Evolutionary conservation across 1,139 yeast genomes (phyloP).

Genomic region (Tardiomyces depauwii): DNA sequence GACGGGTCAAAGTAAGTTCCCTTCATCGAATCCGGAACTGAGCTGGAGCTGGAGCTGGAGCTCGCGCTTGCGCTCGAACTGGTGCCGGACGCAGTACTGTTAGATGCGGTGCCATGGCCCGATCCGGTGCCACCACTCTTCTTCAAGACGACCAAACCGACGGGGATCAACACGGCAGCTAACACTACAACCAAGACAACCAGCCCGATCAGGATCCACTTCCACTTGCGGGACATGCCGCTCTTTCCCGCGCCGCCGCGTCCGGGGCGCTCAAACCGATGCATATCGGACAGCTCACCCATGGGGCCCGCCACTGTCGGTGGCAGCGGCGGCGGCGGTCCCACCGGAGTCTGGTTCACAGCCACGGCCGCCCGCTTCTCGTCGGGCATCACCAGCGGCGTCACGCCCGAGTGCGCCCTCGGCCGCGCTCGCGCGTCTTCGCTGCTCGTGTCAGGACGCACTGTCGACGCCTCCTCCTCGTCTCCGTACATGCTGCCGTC

Average conservation of each 20-base stretch:
- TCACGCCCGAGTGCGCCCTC: neutral
- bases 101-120: neutral
- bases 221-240: neutral
- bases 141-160: constrained; percentile 20
- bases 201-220: constrained; percentile 6
- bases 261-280: neutral
- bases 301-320: neutral
- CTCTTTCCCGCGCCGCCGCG: neutral
- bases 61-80: neutral
- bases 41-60: neutral
- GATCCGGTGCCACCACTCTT: constrained; percentile 4
- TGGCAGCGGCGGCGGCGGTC: neutral
- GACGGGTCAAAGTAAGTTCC: constrained; percentile 21
- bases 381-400: neutral
- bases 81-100: neutral
- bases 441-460: neutral
- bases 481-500: constrained; percentile 6
- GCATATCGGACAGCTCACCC: neutral
- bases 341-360: neutral
- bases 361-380: neutral
- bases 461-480: constrained; percentile 1
- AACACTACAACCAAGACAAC: constrained; percentile 13
- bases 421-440: neutral
- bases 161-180: constrained; percentile 22
- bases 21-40: constrained; percentile 15